phyloP scores from a whole-genome alignment of 2,329 filamentous ascomycete species.

The Curvularia lunata region DNA sequence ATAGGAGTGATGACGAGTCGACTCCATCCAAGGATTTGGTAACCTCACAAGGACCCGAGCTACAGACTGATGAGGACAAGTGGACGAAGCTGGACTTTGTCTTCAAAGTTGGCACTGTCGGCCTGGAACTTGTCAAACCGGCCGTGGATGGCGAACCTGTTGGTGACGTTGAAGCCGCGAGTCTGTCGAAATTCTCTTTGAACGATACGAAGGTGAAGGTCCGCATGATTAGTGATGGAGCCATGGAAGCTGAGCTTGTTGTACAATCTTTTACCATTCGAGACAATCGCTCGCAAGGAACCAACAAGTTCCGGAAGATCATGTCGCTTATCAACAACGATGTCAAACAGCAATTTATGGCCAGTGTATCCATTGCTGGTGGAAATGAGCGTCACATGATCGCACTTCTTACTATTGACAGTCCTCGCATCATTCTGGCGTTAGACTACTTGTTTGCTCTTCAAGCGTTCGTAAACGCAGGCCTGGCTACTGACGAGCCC shows the following conservation, averaged over 20 bases:
- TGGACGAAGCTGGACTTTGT: slow-evolving; percentile 95
- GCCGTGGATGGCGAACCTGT: slow-evolving; percentile 74
- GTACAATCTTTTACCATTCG: slow-evolving; percentile 94
- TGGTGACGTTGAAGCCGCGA: slow-evolving; percentile 77
- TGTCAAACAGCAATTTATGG: slow-evolving; percentile 96
- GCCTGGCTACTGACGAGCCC: slow-evolving; percentile 62
- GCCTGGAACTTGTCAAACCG: slow-evolving; percentile 83
- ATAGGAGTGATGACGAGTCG: slow-evolving; percentile 43
- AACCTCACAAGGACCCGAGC: slow-evolving; percentile 65
- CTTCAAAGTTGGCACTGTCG: slow-evolving; percentile 87
- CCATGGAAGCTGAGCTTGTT: slow-evolving; percentile 88
- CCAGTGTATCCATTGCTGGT: slow-evolving; percentile 89
- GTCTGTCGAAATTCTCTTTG: slow-evolving; percentile 90
- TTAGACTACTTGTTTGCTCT: slow-evolving; percentile 94
- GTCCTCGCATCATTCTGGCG: slow-evolving; percentile 91
- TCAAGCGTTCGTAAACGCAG: slow-evolving; percentile 79
- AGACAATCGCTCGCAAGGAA: slow-evolving; percentile 85
- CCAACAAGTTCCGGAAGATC: slow-evolving; percentile 96
- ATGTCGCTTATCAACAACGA: slow-evolving; percentile 97
- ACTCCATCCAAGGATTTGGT: slow-evolving; percentile 58
- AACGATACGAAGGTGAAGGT: slow-evolving; percentile 92
- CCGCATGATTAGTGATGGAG: slow-evolving; percentile 89
- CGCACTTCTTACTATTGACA: slow-evolving; percentile 91
- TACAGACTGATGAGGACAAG: slow-evolving; percentile 69
- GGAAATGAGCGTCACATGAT: slow-evolving; percentile 82